Evolutionary conservation across 148 eudicot genomes (phyloP).

Genomic region (Nyssa sinensis): DNA sequence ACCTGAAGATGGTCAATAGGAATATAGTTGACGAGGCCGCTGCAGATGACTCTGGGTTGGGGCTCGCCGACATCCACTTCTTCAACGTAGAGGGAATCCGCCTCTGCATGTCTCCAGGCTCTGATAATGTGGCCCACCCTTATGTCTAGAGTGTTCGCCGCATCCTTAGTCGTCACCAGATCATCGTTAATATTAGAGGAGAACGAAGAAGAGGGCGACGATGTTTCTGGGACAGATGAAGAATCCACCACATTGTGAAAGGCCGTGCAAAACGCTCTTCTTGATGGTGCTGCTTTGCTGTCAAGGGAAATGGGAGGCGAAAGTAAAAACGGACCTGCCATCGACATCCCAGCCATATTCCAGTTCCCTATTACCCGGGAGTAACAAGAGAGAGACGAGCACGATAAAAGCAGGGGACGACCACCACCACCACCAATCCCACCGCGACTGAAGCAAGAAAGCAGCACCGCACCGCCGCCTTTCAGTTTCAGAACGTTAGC

Average conservation of each 20-base stretch:
- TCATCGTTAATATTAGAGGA: neutral
- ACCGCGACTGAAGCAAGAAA: constrained; percentile 22
- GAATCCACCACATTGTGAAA: constrained; percentile 13
- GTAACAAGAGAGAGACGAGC: neutral
- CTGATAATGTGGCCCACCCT: constrained; percentile 73
- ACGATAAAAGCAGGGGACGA: constrained; percentile 7
- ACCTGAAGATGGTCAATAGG: constrained; percentile 77
- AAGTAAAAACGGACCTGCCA: neutral
- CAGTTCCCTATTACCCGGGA: neutral
- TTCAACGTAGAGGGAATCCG: constrained; percentile 81
- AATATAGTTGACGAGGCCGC: constrained; percentile 83
- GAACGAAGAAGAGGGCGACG: constrained; percentile 3
- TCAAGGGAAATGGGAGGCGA: constrained; percentile 11
- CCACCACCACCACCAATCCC: neutral
- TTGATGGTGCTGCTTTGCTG: neutral
- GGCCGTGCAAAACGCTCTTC: constrained; percentile 26
- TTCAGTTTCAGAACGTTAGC: constrained; percentile 33
- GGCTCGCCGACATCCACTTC: constrained; percentile 86
- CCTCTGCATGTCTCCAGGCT: constrained; percentile 84
- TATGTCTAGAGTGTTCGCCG: constrained; percentile 61
- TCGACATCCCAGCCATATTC: neutral
- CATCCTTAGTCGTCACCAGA: constrained; percentile 27
- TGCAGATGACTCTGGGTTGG: constrained; percentile 73
- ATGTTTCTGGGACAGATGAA: constrained; percentile 7
- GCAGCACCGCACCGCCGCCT: constrained; percentile 19